Conservation (phyloP, 139 green algal genomes). For the Desmodesmus armatus region DNA sequence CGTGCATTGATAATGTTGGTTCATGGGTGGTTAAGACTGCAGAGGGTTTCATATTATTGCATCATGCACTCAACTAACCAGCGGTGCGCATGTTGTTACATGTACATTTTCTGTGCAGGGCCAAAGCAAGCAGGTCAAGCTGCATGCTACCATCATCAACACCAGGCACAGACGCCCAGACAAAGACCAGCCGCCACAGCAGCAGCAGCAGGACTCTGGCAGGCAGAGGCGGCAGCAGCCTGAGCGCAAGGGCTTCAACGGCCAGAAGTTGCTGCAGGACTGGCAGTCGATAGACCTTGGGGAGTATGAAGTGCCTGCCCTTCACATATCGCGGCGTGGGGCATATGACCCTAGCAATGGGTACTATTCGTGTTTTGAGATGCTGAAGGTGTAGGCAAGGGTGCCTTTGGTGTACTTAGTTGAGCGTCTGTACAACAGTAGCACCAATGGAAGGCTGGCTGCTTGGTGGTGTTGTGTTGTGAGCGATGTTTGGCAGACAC, state of each 20-base stretch:
- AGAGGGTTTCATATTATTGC: background rate
- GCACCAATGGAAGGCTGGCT: too few relatives aligned
- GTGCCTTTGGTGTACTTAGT: too few relatives aligned
- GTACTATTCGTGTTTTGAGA: slow-evolving; percentile 49
- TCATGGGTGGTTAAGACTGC: background rate
- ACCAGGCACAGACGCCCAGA: slow-evolving; percentile 32
- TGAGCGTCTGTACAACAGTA: too few relatives aligned
- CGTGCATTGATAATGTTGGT: background rate
- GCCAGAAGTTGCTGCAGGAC: slow-evolving; percentile 41
- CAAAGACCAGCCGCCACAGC: background rate
- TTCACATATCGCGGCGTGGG: slow-evolving; percentile 52
- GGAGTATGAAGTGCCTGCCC: slow-evolving; percentile 5
- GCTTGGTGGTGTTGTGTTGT: too few relatives aligned
- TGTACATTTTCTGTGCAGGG: slow-evolving; percentile 34
- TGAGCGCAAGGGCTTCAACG: slow-evolving; percentile 56
- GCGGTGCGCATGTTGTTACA: background rate
- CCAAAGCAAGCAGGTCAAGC: slow-evolving; percentile 54
- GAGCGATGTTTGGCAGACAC: too few relatives aligned
- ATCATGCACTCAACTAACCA: background rate
- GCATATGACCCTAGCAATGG: slow-evolving; percentile 50
- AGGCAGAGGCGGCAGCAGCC: slow-evolving; percentile 21
- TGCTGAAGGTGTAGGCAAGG: too few relatives aligned
- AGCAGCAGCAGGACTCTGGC: background rate
- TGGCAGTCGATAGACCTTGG: background rate
- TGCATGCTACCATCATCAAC: slow-evolving; percentile 68